Conservation (phyloP, 208 protist genomes). For the Wallacemonas sp. region DNA sequence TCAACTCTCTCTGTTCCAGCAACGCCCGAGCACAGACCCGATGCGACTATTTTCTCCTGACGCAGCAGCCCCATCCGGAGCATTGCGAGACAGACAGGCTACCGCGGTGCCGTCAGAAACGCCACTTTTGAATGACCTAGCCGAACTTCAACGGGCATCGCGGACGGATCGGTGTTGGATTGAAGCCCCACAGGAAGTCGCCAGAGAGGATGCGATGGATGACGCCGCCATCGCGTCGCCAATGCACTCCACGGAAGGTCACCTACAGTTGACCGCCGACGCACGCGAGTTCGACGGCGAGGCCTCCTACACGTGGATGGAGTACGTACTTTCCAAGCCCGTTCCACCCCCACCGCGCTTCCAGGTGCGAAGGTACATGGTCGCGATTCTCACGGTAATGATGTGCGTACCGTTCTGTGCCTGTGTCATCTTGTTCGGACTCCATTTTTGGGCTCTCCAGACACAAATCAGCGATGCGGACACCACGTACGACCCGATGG, state of each 20-base stretch:
- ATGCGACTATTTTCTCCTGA: conserved; percentile 1
- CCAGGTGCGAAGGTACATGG: neutral
- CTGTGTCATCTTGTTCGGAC: conserved; percentile 29
- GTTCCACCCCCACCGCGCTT: neutral
- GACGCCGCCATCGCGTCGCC: neutral
- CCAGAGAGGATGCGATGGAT: conserved; percentile 3
- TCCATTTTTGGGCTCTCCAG: conserved; percentile 45
- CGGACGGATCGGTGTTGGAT: neutral
- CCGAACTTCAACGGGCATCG: neutral
- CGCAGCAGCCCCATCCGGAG: neutral
- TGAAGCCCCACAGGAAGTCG: neutral
- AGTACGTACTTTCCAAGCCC: conserved; percentile 10
- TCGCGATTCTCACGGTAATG: neutral
- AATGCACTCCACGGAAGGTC: neutral
- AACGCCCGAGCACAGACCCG: neutral
- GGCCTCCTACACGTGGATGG: conserved; percentile 6
- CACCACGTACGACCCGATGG: neutral
- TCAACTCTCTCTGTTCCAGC: neutral
- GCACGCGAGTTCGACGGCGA: neutral
- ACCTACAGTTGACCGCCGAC: neutral
- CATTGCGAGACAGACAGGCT: too few relatives aligned
- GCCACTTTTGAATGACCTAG: neutral
- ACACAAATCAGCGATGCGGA: conserved; percentile 12
- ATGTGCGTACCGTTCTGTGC: conserved; percentile 23
- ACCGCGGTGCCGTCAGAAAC: neutral